Percentiles rank a stretch among this genome's conserved stretches.
Conservation (phyloP, 352 stramenopile genomes). For the Phytopythium montanum region DNA sequence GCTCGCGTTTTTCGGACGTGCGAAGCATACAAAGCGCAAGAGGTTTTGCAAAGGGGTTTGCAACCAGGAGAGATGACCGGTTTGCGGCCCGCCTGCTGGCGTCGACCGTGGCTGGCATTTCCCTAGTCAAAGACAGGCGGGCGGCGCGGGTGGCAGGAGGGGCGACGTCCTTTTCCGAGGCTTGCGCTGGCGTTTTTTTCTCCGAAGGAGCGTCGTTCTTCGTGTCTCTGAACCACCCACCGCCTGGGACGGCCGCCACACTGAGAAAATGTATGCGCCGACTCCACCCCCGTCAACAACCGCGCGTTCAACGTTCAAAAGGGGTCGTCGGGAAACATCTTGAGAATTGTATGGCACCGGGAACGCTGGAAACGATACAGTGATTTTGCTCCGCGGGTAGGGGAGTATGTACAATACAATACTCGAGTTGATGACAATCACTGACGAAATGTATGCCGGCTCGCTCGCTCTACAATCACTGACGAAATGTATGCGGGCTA, state of each 20-base stretch:
- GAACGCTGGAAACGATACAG: constrained; percentile 6
- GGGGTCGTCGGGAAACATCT: constrained; percentile 20
- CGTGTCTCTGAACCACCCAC: constrained; percentile 32
- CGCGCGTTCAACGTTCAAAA: constrained; percentile 30
- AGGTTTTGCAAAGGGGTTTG: constrained; percentile 27
- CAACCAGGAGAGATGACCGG: constrained; percentile 32
- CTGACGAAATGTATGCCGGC: too few species aligned
- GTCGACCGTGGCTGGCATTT: background rate
- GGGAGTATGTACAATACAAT: too few species aligned
- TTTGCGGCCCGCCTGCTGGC: background rate
- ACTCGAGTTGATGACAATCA: too few species aligned
- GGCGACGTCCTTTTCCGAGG: constrained; percentile 26
- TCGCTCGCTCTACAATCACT: too few species aligned
- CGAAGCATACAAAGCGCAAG: constrained; percentile 41
- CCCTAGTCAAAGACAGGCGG: background rate
- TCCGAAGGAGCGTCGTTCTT: constrained; percentile 26
- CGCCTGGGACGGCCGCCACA: constrained; percentile 3
- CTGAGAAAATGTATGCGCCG: constrained; percentile 24
- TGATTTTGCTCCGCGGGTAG: background rate
- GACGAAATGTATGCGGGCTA: too few species aligned
- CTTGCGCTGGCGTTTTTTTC: constrained; percentile 1
- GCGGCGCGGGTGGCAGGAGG: constrained; percentile 8
- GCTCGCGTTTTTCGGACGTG: constrained; percentile 9
- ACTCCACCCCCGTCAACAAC: constrained; percentile 10
- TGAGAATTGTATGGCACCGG: constrained; percentile 25